Base-by-base conservation (phyloP, 2,329 filamentous ascomycete genomes). In the Massarina eburnea region DNA sequence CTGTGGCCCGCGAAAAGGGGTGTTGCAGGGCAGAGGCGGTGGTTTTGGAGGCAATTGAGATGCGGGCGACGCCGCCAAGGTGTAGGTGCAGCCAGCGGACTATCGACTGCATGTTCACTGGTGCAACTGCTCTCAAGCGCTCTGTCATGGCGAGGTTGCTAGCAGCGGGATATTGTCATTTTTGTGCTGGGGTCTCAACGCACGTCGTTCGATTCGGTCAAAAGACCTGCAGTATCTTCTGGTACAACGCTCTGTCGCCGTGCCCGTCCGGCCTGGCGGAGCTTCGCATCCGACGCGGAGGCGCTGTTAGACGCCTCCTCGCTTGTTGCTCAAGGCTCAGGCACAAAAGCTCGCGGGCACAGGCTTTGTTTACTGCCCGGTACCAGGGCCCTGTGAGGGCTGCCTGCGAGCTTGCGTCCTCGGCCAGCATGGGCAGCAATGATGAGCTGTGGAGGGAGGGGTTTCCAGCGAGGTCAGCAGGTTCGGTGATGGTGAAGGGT, bases 181-280 rank as follows among this genome's bases (percentile, higher is more conserved):
- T 52, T 56, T 50, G 44, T 18, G 45, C 40, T 35, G 40, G 34
- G 53, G 41, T 51, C 54, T 45, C 50, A 56, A 56, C 51, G 57
- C 61, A 64, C 54, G 59, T 61, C 45, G 52, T 62, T 64, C 49
- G 50, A 65, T 65, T 20, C 39, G 59, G 59, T 22, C 45, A 62
- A 56, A 48, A 52, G 39, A 14, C n/a, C 53, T 46, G 49, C 42
- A 52, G 48, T 42, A 45, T 54, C 51, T 48, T n/a, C 55, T 18
- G 50, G 62, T 63, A 59, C 51, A 57, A 65, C 56, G 41, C 39
- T 45, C 51, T 51, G 49, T 52, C 57, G 55, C 53, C 51, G 50
- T 57, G 47, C 57, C n/a, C 36, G 6, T n/a, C 35, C 15, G 51
- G 50, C 45, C 50, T 21, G 48, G 51, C 55, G 59, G 43, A 50